Conservation (phyloP, 805 yeast genomes). For the Teunomyces lycoperdinae region DNA sequence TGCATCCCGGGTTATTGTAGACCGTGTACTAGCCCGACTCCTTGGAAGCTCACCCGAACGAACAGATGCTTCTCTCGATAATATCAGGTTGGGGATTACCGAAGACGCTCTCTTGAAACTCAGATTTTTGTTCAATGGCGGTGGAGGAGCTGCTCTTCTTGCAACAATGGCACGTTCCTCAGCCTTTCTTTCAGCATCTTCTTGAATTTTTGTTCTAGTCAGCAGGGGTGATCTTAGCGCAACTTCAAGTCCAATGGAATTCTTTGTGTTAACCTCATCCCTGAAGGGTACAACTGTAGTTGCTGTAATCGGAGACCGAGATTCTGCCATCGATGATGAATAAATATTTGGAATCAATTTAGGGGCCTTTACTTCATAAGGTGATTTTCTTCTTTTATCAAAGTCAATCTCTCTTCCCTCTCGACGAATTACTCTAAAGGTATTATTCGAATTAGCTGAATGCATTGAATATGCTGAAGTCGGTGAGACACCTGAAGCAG, state of each 20-base stretch:
- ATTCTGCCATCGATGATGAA: slow-evolving; percentile 32
- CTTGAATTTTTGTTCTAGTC: not conserved
- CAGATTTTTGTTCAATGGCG: slow-evolving; percentile 39
- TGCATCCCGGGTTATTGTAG: slow-evolving; percentile 8
- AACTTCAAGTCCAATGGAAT: not conserved
- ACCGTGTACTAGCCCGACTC: slow-evolving; percentile 4
- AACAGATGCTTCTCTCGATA: slow-evolving; percentile 1
- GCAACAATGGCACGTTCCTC: slow-evolving; percentile 49
- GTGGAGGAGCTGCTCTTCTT: slow-evolving; percentile 68
- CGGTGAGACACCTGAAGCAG: not conserved
- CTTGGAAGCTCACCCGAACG: slow-evolving; percentile 4
- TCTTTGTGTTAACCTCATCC: slow-evolving; percentile 15
- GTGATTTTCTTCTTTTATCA: slow-evolving; percentile 74
- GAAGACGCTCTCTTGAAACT: slow-evolving; percentile 11
- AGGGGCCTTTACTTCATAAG: slow-evolving; percentile 52
- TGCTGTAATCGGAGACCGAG: slow-evolving; percentile 34
- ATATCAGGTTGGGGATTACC: not conserved
- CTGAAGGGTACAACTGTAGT: slow-evolving; percentile 28
- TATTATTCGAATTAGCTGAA: slow-evolving; percentile 18
- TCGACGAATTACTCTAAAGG: slow-evolving; percentile 67
- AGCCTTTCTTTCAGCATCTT: slow-evolving; percentile 11
- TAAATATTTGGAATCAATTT: slow-evolving; percentile 31
- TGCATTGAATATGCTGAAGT: not conserved
- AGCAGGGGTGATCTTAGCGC: slow-evolving; percentile 1
- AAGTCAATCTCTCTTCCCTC: slow-evolving; percentile 76